phyloP scores from a whole-genome alignment of 345 rosid species.

The Boechera divaricarpa region DNA sequence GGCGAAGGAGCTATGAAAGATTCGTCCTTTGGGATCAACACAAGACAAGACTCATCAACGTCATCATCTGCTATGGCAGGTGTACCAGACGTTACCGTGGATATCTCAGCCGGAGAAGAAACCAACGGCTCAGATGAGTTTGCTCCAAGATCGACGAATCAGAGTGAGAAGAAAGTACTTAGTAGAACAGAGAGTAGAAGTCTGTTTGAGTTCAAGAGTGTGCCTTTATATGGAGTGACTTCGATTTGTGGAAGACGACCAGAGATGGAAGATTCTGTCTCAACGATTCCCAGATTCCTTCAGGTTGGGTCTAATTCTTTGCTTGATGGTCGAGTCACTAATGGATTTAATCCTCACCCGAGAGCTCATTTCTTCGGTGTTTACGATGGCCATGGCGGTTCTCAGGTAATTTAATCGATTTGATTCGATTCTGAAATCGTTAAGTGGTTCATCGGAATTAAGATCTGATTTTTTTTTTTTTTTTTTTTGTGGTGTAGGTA shows the following conservation, averaged over 20 bases:
- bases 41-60: conserved; percentile 24
- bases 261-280: conserved; percentile 84
- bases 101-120: conserved; percentile 32
- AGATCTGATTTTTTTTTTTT: background rate
- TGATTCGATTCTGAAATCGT: background rate
- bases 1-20: conserved; percentile 35
- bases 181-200: conserved; percentile 49
- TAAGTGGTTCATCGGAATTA: background rate
- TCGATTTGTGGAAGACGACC: conserved; percentile 72
- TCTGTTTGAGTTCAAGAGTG: conserved; percentile 39
- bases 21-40: conserved; percentile 23
- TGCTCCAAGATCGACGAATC: conserved; percentile 33
- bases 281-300: conserved; percentile 58
- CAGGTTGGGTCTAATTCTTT: conserved; percentile 49
- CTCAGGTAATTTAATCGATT: conserved; percentile 51
- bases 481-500: conserved; percentile 49
- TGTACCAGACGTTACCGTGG: conserved; percentile 21
- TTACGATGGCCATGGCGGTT: conserved; percentile 85
- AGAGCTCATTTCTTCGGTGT: conserved; percentile 72
- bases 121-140: conserved; percentile 42
- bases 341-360: conserved; percentile 41
- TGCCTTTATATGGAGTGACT: conserved; percentile 64
- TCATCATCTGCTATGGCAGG: conserved; percentile 19
- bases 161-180: conserved; percentile 46
- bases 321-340: conserved; percentile 31